Evolutionary conservation across 169 alveolate species (phyloP), one percentile per base, ranked within the genome.

Genomic region (Toxoplasma gondii): DNA sequence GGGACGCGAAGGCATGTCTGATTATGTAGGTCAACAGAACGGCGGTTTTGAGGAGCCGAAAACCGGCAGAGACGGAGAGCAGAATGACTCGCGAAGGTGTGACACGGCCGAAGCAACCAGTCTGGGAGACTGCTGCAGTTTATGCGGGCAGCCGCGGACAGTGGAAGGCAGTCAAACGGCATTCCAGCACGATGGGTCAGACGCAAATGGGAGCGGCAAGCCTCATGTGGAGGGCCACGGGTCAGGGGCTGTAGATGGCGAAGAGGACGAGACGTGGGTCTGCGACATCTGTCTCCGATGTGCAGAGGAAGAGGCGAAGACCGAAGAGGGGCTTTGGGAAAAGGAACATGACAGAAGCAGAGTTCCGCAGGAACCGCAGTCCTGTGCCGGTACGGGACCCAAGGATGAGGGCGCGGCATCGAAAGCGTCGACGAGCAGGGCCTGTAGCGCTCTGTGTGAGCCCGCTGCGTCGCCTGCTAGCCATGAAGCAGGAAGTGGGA

Each of bases 251-350:
- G 45, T 1, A 10, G 45, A n/a, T n/a, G 86, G n/a, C n/a, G 86
- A 64, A 64, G 74, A 78, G 45, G 86, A 78, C 45, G 86, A 78
- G 39, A 38, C 86, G 45, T 78, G 86, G 86, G 86, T 78, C 4
- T 78, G 86, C n/a, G 86, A 31, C 27, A 19, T 45, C 45, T 78
- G 86, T 78, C 45, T 78, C 16, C 39, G 45, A 16, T 78, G 86
- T 27, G 86, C 86, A 38, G 86, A 78, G n/a, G 86, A n/a, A n/a
- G 86, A 78, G n/a, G 86, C 45, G 27, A 78, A 78, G 86, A 78
- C 39, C 10, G 86, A 78, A 38, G 86, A 78, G 38, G 82, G 16
- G 2, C 82, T 69, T 7, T 34, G 34, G 82, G 16, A 34, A 34
- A 29, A 4, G 19, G 38, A 34, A 22, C 82, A 69, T 7, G 82